Evolutionary conservation across 2,329 filamentous ascomycete genomes (phyloP).

Genomic region (Onygenales sp.): DNA sequence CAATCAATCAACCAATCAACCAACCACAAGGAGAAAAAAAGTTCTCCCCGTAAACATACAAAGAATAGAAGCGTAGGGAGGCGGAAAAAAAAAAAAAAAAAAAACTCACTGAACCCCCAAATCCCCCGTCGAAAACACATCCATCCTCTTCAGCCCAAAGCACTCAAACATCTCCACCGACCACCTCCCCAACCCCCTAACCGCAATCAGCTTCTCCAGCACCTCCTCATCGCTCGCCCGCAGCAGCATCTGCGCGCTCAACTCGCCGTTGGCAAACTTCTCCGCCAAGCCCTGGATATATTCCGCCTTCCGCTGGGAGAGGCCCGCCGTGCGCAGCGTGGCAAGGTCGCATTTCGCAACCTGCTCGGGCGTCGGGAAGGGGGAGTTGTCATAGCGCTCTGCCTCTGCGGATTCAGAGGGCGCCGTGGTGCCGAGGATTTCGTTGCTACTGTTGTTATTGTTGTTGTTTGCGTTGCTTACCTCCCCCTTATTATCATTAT

Average conservation of each 20-base stretch:
- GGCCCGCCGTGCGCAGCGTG: conserved; percentile 68
- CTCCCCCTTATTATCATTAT: not conserved
- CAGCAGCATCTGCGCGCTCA: conserved; percentile 66
- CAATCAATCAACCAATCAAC: not conserved
- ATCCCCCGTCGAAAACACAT: conserved; percentile 88
- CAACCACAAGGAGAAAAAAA: not conserved
- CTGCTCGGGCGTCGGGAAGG: conserved; percentile 67
- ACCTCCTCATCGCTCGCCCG: conserved; percentile 78
- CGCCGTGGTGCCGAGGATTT: too few relatives aligned
- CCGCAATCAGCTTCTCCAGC: conserved; percentile 69
- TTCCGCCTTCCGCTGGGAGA: conserved; percentile 91
- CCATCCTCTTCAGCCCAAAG: conserved; percentile 87
- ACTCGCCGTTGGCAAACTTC: conserved; percentile 66
- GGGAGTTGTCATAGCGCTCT: conserved; percentile 7
- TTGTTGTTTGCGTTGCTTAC: conserved; percentile 2
- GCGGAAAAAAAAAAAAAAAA: not conserved
- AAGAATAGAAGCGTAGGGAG: not conserved
- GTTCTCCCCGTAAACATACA: too few relatives aligned
- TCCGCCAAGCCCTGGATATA: conserved; percentile 80
- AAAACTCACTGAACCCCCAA: conserved; percentile 69
- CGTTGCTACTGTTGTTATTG: not conserved
- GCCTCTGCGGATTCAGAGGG: not conserved
- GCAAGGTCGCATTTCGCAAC: conserved; percentile 57
- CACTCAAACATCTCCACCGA: conserved; percentile 97
- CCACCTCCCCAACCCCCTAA: conserved; percentile 81